Percentiles rank a stretch among this genome's conserved stretches.
phyloP scores from a whole-genome alignment of 139 green algal species.

The Chlamydomonas eustigma region DNA sequence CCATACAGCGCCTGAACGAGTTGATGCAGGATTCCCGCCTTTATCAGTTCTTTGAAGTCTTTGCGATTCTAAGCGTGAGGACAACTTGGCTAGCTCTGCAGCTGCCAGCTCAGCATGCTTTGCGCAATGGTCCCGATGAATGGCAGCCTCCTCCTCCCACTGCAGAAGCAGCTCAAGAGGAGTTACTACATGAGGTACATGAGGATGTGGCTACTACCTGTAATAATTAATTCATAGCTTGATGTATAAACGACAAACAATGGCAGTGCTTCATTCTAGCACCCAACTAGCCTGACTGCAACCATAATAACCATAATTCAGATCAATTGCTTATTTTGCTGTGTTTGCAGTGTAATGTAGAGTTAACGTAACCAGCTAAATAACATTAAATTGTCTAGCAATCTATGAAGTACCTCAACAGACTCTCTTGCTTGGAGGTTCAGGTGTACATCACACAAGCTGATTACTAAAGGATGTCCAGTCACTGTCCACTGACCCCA shows the following conservation, averaged over 20 bases:
- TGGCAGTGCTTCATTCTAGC: too few relatives aligned
- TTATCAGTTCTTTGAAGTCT: not conserved
- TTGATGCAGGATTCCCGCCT: not conserved
- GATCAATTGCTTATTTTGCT: too few relatives aligned
- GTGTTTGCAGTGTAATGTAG: too few relatives aligned
- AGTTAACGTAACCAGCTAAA: too few relatives aligned
- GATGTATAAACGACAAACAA: too few relatives aligned
- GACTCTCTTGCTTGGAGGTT: constrained; percentile 29
- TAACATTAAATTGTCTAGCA: too few relatives aligned
- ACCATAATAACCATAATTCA: too few relatives aligned
- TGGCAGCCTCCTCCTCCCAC: constrained; percentile 49
- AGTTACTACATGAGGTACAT: too few relatives aligned
- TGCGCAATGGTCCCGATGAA: constrained; percentile 47
- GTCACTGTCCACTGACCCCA: constrained; percentile 48
- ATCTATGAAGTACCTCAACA: constrained; percentile 44
- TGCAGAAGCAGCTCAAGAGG: too few relatives aligned
- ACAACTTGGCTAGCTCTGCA: constrained; percentile 60
- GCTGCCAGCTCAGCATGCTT: constrained; percentile 75
- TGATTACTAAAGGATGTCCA: constrained; percentile 42
- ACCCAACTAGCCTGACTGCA: too few relatives aligned
- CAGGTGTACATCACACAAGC: constrained; percentile 50
- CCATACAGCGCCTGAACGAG: not conserved
- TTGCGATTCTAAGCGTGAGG: constrained; percentile 24
- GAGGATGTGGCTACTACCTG: too few relatives aligned
- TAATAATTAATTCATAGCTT: too few relatives aligned